phyloP scores from a whole-genome alignment of 257 asterid species.

The Echites panduratus region DNA sequence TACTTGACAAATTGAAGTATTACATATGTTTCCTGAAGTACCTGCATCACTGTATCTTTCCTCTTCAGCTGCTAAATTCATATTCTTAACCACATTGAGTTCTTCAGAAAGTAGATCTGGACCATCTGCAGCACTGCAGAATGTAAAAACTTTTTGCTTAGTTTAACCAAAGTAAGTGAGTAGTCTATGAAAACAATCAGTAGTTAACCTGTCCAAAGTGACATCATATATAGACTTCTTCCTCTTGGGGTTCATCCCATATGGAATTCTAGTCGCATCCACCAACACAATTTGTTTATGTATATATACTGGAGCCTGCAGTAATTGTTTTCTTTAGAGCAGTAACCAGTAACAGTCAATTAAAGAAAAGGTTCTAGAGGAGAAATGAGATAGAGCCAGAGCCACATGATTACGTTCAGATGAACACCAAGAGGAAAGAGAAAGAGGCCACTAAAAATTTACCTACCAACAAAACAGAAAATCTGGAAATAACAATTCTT shows the following conservation, averaged over 20 bases:
- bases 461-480: background rate
- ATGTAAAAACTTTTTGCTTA: slow-evolving; percentile 1
- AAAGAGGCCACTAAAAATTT: background rate
- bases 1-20: background rate
- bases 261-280: slow-evolving; percentile 32
- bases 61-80: slow-evolving; percentile 33
- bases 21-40: slow-evolving; percentile 9
- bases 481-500: background rate
- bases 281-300: slow-evolving; percentile 36
- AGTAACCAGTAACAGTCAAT: background rate
- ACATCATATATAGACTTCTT: slow-evolving; percentile 33
- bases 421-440: background rate
- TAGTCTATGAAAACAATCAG: background rate
- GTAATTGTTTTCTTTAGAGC: background rate
- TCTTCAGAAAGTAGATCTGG: slow-evolving; percentile 42
- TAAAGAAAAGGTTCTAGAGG: background rate
- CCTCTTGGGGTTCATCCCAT: slow-evolving; percentile 25
- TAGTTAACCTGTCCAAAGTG: slow-evolving; percentile 31
- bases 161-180: background rate
- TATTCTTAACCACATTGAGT: slow-evolving; percentile 26
- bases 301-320: slow-evolving; percentile 41
- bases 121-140: slow-evolving; percentile 34
- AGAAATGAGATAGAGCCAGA: background rate
- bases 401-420: background rate
- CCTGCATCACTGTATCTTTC: slow-evolving; percentile 45